Conservation (phyloP, 1,284 basidiomycete genomes). For the Ceratobasidium sp. region DNA sequence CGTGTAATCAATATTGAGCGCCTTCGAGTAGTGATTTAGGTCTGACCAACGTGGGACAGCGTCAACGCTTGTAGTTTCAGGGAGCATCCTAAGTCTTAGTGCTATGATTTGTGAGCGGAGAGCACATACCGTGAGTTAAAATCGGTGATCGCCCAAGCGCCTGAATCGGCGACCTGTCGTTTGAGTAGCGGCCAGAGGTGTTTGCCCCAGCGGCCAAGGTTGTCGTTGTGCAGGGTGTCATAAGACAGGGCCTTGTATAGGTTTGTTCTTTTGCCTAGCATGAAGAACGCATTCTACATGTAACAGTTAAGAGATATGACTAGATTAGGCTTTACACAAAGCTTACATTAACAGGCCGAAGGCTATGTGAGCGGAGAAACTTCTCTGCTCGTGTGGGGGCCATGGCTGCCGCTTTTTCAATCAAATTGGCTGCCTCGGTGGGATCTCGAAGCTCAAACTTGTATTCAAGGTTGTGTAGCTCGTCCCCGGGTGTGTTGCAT, state of each 20-base stretch:
- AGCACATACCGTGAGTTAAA: background rate
- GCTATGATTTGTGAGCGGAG: too few relatives aligned
- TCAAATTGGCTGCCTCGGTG: background rate
- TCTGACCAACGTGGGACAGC: background rate
- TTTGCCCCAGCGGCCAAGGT: slow-evolving; percentile 2
- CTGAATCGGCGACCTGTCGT: too few relatives aligned
- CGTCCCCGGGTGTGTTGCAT: background rate
- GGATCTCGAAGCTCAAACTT: background rate
- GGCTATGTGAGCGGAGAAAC: background rate
- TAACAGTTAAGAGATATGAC: background rate
- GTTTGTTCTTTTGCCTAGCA: background rate
- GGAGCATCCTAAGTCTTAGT: background rate
- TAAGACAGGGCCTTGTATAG: background rate
- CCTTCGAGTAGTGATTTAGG: background rate
- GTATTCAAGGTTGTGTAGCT: background rate
- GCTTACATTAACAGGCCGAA: background rate
- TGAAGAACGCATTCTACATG: background rate
- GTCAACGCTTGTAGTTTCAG: background rate
- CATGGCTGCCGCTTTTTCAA: background rate
- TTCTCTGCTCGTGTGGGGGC: background rate
- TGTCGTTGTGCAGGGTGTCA: slow-evolving; percentile 12
- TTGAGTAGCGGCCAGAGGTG: background rate
- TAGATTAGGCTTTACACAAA: background rate
- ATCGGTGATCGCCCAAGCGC: background rate
- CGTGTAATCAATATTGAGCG: background rate